Percentiles rank a stretch among this genome's conserved stretches.
Conservation (phyloP, 345 rosid species). For the Barbarea vulgaris region DNA sequence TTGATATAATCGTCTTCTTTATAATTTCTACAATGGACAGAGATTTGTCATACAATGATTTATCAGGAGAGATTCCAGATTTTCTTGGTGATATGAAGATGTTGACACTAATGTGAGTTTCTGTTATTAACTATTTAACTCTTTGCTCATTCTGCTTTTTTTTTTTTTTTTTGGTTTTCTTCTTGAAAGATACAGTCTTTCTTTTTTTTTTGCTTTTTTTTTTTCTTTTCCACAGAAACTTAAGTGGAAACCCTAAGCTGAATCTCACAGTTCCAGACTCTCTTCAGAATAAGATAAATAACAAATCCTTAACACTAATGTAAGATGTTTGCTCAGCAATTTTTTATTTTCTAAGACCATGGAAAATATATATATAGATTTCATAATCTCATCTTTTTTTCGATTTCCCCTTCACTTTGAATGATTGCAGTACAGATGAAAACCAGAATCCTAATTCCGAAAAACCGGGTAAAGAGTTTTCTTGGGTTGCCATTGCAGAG, state of each 20-base stretch:
- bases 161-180: neutral
- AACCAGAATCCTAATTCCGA: neutral
- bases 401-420: conserved; percentile 1
- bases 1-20: neutral
- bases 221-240: conserved; percentile 25
- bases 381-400: neutral
- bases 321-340: conserved; percentile 1
- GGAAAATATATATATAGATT: neutral
- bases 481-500: neutral
- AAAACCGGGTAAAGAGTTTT: neutral
- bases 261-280: conserved; percentile 31
- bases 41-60: conserved; percentile 60
- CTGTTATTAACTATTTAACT: neutral
- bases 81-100: conserved; percentile 48
- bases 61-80: conserved; percentile 54
- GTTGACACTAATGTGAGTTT: conserved; percentile 55
- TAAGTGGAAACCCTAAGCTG: conserved; percentile 38
- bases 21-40: conserved; percentile 36
- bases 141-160: neutral
- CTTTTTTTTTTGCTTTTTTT: neutral
- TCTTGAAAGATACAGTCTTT: neutral
- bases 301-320: conserved; percentile 30
- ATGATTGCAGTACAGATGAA: conserved; percentile 22
- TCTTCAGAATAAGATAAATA: neutral
- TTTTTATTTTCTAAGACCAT: neutral